phyloP scores from a whole-genome alignment of 1,284 basidiomycete species.

The Leucoagaricus sp. region DNA sequence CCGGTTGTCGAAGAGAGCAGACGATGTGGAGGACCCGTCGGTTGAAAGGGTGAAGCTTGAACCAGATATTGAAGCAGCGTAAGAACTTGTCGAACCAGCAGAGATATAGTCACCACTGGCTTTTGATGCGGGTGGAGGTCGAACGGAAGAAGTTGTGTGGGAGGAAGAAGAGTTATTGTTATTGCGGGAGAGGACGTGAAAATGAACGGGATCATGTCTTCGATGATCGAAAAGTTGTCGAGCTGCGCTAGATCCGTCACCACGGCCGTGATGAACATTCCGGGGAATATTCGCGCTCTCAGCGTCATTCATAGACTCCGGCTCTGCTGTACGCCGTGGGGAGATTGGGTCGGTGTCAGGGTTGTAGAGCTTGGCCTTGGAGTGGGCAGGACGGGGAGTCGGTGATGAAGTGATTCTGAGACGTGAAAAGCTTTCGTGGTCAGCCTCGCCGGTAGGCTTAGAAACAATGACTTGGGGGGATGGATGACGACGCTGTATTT shows the following conservation, averaged over 20 bases:
- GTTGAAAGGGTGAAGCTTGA: slow-evolving; percentile 78
- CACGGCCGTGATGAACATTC: slow-evolving; percentile 30
- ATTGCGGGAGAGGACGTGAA: slow-evolving; percentile 62
- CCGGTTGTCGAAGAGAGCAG: slow-evolving; percentile 58
- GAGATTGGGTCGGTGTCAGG: slow-evolving; percentile 70
- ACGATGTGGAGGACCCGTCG: slow-evolving; percentile 69
- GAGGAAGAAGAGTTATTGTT: slow-evolving; percentile 17
- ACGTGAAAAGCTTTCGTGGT: slow-evolving; percentile 68
- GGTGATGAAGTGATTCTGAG: slow-evolving; percentile 64
- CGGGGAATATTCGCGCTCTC: slow-evolving; percentile 53
- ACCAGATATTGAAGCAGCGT: slow-evolving; percentile 69
- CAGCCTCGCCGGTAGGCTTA: slow-evolving; percentile 44
- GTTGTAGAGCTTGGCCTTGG: slow-evolving; percentile 59
- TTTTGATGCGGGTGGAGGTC: slow-evolving; percentile 51
- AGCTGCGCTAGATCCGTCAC: slow-evolving; percentile 34
- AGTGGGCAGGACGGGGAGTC: slow-evolving; percentile 33
- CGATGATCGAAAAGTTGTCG: slow-evolving; percentile 82
- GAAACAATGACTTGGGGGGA: slow-evolving; percentile 28
- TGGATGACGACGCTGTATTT: slow-evolving; percentile 22
- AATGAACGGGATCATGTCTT: slow-evolving; percentile 83
- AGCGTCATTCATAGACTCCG: slow-evolving; percentile 60
- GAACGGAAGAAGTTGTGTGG: slow-evolving; percentile 28
- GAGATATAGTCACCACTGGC: slow-evolving; percentile 70
- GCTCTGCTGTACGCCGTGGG: slow-evolving; percentile 59
- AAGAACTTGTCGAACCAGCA: slow-evolving; percentile 76